Conservation (phyloP, 176 grass and related monocot genomes). For the Typha latifolia region DNA sequence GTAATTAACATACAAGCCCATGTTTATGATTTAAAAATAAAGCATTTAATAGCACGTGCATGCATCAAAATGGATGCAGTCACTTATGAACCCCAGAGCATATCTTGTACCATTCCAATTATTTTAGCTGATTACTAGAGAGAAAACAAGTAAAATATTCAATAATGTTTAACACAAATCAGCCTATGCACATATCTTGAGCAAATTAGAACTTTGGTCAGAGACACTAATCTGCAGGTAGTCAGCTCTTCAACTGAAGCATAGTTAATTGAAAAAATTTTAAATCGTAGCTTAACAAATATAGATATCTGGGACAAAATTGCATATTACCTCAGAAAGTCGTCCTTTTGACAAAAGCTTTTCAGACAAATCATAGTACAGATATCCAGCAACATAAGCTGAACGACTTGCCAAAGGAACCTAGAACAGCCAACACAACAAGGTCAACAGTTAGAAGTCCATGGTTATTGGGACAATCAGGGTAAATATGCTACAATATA, state of each 20-base stretch:
- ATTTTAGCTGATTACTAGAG: too few relatives aligned
- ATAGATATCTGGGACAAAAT: not conserved
- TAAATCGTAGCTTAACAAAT: not conserved
- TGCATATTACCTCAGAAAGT: constrained; percentile 45
- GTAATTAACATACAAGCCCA: not conserved
- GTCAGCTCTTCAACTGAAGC: not conserved
- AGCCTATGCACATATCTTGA: too few relatives aligned
- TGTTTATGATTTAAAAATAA: not conserved
- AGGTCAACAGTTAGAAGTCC: constrained; percentile 10
- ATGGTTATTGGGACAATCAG: not conserved
- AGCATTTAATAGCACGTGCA: too few relatives aligned
- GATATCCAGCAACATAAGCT: constrained; percentile 47
- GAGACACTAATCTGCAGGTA: not conserved
- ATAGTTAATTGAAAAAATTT: not conserved
- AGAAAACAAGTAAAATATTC: too few relatives aligned
- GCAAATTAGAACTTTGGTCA: too few relatives aligned
- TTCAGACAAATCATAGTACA: constrained; percentile 84
- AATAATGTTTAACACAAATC: too few relatives aligned
- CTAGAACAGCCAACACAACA: constrained; percentile 42
- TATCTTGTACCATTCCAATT: too few relatives aligned
- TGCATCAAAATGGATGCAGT: too few relatives aligned
- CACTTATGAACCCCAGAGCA: too few relatives aligned
- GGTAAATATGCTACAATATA: not conserved
- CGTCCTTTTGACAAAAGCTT: constrained; percentile 48
- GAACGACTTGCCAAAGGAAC: constrained; percentile 34